phyloP scores from a whole-genome alignment of 331 rosid genomes.

The Malus hybrid region DNA sequence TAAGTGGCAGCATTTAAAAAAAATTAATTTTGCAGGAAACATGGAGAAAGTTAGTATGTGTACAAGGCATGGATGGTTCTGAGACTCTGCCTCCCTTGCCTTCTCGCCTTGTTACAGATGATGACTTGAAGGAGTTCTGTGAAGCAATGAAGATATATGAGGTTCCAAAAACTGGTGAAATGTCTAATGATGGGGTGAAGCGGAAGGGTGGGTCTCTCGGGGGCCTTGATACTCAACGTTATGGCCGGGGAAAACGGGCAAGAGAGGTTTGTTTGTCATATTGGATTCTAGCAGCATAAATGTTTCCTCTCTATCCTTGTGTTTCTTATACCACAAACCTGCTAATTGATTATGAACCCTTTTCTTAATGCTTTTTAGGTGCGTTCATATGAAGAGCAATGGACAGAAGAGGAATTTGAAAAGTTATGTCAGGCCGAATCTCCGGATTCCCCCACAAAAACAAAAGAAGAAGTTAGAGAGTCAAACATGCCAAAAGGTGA shows the following conservation, averaged over 20 bases:
- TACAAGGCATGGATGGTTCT: slow-evolving; percentile 35
- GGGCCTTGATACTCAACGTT: slow-evolving; percentile 75
- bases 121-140: slow-evolving; percentile 73
- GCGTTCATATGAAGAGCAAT: slow-evolving; percentile 97
- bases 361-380: slow-evolving; percentile 40
- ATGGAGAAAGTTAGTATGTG: slow-evolving; percentile 68
- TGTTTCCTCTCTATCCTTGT: not conserved
- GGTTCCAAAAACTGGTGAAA: slow-evolving; percentile 53
- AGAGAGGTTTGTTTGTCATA: slow-evolving; percentile 73
- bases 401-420: slow-evolving; percentile 99
- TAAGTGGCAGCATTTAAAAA: not conserved
- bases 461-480: slow-evolving; percentile 41
- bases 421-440: slow-evolving; percentile 84
- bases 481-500: slow-evolving; percentile 25
- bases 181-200: slow-evolving; percentile 53
- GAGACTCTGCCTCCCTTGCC: slow-evolving; percentile 55
- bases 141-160: slow-evolving; percentile 82
- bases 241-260: slow-evolving; percentile 96
- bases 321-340: not conserved
- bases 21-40: slow-evolving; percentile 42
- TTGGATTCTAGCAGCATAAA: slow-evolving; percentile 12
- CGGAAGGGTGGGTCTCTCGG: slow-evolving; percentile 65
- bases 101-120: slow-evolving; percentile 87
- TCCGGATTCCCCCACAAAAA: slow-evolving; percentile 60
- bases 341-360: not conserved